A percentile compares a stretch with the other conserved stretches of the same genome.
Conservation (phyloP, 768 basidiomycete species). For the Tulasnella sp. region DNA sequence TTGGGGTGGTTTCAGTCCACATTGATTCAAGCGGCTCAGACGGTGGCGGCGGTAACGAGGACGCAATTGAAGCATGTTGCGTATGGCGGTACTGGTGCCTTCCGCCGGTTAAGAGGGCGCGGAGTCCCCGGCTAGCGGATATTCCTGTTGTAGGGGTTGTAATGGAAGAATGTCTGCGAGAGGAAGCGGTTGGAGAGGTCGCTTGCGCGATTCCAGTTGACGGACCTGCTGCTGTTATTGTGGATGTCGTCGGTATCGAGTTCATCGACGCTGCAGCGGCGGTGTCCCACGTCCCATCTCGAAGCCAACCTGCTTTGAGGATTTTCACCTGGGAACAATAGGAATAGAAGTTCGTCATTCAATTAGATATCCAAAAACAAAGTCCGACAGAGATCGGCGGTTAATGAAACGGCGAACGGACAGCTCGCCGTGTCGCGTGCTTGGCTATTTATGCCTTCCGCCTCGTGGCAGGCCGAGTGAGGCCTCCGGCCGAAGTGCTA, state of each 20-base stretch:
- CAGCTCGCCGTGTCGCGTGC: not conserved
- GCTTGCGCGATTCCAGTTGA: conserved; percentile 8
- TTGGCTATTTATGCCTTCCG: not conserved
- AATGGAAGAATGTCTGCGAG: conserved; percentile 14
- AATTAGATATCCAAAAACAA: not conserved
- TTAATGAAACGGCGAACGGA: not conserved
- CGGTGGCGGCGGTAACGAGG: not conserved
- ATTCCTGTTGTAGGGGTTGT: not conserved
- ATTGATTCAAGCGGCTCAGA: not conserved
- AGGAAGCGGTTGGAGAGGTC: conserved; percentile 19
- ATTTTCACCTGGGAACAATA: conserved; percentile 32
- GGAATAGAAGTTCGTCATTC: not conserved
- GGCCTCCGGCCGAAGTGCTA: no score
- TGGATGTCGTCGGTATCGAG: not conserved
- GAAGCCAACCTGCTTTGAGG: conserved; percentile 34
- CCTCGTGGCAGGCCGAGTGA: not conserved
- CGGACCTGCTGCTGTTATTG: conserved; percentile 16
- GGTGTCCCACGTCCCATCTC: conserved; percentile 35
- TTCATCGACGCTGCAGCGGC: conserved; percentile 25
- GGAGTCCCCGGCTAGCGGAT: conserved; percentile 15
- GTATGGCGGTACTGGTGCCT: not conserved
- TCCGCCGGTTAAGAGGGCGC: conserved; percentile 11
- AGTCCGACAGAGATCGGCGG: not conserved
- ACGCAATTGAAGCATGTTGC: not conserved
- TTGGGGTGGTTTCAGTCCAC: not conserved